Conservation (phyloP, 225 moss, liverwort and hornwort genomes). For the Ulota crispa region DNA sequence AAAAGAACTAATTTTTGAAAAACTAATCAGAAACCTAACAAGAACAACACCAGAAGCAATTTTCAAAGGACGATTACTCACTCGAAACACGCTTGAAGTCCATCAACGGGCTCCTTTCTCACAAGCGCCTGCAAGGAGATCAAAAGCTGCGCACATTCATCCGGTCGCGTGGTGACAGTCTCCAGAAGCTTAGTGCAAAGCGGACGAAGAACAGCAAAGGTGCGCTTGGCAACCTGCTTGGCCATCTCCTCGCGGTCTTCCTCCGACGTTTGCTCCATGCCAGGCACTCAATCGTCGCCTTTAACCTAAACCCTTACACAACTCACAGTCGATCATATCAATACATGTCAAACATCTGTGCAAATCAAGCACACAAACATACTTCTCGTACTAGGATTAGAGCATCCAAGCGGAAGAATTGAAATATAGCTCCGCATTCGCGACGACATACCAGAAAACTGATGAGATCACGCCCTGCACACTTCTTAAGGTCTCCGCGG, state of each 20-base stretch:
- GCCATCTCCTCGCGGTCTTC: conserved; percentile 28
- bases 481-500: conserved; percentile 46
- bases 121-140: conserved; percentile 52
- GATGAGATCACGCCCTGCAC: conserved; percentile 28
- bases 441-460: not conserved
- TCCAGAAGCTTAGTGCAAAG: conserved; percentile 72
- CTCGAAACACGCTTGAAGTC: conserved; percentile 82
- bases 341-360: not conserved
- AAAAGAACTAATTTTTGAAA: not conserved
- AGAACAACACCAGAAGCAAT: not conserved
- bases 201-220: conserved; percentile 71
- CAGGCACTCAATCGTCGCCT: not conserved
- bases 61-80: conserved; percentile 29
- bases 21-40: not conserved
- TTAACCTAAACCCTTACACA: not conserved
- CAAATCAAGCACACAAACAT: not conserved
- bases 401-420: not conserved
- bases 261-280: conserved; percentile 28
- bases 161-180: conserved; percentile 46
- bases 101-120: conserved; percentile 34
- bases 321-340: not conserved
- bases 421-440: not conserved
- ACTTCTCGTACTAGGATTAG: not conserved
- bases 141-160: conserved; percentile 59
- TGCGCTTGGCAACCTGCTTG: conserved; percentile 42